phyloP scores from a whole-genome alignment of 2,329 filamentous ascomycete species.

The Sporothrix luriei region DNA sequence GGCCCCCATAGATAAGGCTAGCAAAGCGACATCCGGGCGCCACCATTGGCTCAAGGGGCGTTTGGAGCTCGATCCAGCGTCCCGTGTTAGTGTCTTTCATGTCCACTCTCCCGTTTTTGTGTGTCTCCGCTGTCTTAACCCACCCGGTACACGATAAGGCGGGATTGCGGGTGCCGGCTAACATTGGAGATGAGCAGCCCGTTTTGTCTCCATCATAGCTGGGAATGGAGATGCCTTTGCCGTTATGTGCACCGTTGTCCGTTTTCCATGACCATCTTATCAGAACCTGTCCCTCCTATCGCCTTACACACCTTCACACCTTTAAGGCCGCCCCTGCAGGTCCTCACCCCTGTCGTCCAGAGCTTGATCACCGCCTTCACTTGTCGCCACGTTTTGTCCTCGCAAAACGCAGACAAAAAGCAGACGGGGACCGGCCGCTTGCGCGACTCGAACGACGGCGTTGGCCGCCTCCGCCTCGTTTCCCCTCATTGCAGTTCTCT shows the following conservation, averaged over 20 bases:
- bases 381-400: neutral
- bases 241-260: neutral
- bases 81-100: neutral
- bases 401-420: neutral
- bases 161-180: neutral
- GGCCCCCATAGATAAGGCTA: slow-evolving; percentile 22
- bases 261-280: neutral
- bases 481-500: no score
- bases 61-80: neutral
- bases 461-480: no score
- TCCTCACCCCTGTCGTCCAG: neutral
- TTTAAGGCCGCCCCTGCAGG: neutral
- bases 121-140: neutral
- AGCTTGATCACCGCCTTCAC: no score
- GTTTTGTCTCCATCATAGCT: neutral
- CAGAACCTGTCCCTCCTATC: no score
- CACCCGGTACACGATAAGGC: neutral
- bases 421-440: neutral
- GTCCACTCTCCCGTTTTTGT: neutral
- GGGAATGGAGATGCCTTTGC: neutral
- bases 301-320: neutral
- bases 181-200: neutral
- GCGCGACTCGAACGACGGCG: no score
- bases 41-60: slow-evolving; percentile 7
- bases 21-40: no score